Conservation (phyloP, 2,329 filamentous ascomycete species). For the Basipetospora chlamydospora region DNA sequence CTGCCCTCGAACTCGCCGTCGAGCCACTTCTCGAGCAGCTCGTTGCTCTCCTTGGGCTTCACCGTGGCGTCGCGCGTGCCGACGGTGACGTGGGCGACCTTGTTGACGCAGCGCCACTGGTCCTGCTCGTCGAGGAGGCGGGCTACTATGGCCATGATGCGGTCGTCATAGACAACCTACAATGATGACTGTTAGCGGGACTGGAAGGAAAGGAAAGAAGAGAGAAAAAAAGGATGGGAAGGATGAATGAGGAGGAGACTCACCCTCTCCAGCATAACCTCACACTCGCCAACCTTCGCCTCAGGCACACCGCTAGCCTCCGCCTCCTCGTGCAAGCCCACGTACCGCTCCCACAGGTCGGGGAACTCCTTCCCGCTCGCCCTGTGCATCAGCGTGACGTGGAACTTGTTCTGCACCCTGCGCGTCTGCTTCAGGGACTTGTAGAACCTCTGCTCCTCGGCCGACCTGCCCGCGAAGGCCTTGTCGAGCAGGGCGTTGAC, state of each 20-base stretch:
- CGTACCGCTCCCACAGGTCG: conserved; percentile 64
- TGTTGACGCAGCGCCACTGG: conserved; percentile 59
- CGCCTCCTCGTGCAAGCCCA: conserved; percentile 36
- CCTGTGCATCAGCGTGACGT: conserved; percentile 86
- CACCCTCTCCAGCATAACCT: conserved; percentile 47
- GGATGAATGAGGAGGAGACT: conserved; percentile 10
- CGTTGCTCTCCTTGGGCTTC: conserved; percentile 92
- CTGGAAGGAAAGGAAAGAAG: too few species aligned
- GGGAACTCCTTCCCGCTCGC: conserved; percentile 44
- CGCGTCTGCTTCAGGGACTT: conserved; percentile 56
- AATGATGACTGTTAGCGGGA: too few species aligned
- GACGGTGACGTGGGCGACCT: conserved; percentile 74
- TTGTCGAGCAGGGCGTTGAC: conserved; percentile 47
- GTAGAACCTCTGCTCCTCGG: conserved; percentile 46
- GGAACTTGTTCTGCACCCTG: conserved; percentile 73
- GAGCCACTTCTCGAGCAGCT: conserved; percentile 63
- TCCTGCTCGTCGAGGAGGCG: conserved; percentile 45
- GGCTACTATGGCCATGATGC: conserved; percentile 84
- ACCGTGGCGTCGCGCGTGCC: conserved; percentile 61
- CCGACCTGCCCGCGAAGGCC: conserved; percentile 43
- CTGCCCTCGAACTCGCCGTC: conserved; percentile 30
- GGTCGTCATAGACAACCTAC: conserved; percentile 64
- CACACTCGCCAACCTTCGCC: conserved; percentile 42
- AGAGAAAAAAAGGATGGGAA: conserved; percentile 32
- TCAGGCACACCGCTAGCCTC: conserved; percentile 20